Conservation (phyloP, 345 rosid genomes). For the Moringa oleifera region DNA sequence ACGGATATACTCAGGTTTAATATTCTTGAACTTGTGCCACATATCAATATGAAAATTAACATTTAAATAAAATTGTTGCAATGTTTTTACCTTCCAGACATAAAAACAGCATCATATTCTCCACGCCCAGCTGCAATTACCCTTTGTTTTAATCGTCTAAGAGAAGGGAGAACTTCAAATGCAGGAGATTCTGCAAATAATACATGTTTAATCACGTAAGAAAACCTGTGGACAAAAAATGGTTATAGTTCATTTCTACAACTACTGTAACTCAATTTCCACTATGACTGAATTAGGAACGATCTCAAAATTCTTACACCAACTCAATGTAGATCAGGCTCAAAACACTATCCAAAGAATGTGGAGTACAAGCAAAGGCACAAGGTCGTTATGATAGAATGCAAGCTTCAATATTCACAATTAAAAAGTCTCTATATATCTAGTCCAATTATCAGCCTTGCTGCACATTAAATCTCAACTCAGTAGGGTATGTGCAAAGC, state of each 20-base stretch:
- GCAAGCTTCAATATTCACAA: neutral
- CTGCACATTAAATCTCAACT: constrained; percentile 1
- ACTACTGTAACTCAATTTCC: neutral
- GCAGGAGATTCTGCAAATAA: constrained; percentile 79
- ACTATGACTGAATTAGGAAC: neutral
- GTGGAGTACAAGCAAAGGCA: neutral
- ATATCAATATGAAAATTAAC: constrained; percentile 2
- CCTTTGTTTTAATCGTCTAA: constrained; percentile 75
- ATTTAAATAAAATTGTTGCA: constrained; percentile 1
- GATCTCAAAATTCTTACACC: neutral
- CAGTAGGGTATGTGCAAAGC: neutral
- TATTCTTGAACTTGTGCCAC: neutral
- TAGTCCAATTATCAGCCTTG: constrained; percentile 1
- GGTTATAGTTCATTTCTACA: neutral
- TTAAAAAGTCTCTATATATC: neutral
- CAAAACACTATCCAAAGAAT: neutral
- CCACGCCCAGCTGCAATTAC: constrained; percentile 76
- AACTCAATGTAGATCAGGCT: neutral
- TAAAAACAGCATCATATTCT: constrained; percentile 82
- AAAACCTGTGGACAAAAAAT: neutral
- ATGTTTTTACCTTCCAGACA: constrained; percentile 86
- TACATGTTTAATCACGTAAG: constrained; percentile 12
- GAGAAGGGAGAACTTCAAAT: constrained; percentile 85
- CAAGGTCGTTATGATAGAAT: constrained; percentile 2
- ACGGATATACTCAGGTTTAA: neutral